Evolutionary conservation across 176 grass and related monocot species (phyloP), one percentile per base, ranked within the genome.

Genomic region (Carex kokanica): DNA sequence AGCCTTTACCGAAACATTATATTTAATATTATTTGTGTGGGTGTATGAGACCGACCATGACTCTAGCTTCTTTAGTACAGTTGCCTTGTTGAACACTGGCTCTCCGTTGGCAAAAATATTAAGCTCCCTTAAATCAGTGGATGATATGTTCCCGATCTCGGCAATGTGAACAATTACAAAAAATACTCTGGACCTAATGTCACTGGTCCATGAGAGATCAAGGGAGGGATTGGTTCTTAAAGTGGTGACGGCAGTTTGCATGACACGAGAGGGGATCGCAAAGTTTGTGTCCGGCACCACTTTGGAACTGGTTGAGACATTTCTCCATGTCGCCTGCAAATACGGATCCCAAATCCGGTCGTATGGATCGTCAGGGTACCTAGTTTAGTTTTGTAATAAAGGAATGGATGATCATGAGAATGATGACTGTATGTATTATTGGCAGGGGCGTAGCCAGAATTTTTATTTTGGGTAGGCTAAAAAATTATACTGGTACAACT

Each of bases 361-460:
- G 75, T 84, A 81, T 55, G 63, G 47, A 86, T 93, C 91, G 5
- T 63, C 5, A 1, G 91, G 91, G 53, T 88, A 88, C 86, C 91
- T 90, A 71, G 60, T 53, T 43, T 81, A 67, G 0, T 18, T 57
- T 57, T 38, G 6, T 57, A 57, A 5, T 0, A 17, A 17, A 57
- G 54, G 5, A 49, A 6, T 0, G 54, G 0, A 16, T 18, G 9
- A 57, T n/a, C n/a, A n/a, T 1, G 17, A 57, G 54, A 57, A 1
- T 18, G 54, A 57, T 49, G 45, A 45, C 43, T 0, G 0, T 45
- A 1, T 45, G 1, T 8, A n/a, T n/a, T n/a, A n/a, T n/a, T n/a
- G n/a, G n/a, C n/a, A n/a, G n/a, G n/a, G n/a, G n/a, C n/a, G n/a
- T n/a, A n/a, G n/a, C n/a, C n/a, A n/a, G n/a, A n/a, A n/a, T n/a